Evolutionary conservation across 108 stramenopile species (phyloP).

Genomic region (Epithemia pelagica): DNA sequence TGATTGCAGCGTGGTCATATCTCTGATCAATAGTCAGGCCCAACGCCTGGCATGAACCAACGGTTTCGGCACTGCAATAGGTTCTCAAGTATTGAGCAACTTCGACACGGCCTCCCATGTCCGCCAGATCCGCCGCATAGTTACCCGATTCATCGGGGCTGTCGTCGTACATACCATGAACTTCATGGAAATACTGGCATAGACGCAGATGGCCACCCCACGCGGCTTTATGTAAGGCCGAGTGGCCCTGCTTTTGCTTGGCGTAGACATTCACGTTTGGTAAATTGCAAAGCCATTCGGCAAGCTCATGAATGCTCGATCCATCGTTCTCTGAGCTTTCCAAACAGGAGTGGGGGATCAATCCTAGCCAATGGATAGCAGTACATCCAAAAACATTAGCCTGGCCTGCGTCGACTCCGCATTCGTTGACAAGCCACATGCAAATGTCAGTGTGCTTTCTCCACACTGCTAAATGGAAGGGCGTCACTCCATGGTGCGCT

Average conservation of each 20-base stretch:
- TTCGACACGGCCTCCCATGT: conserved; percentile 57
- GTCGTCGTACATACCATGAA: conserved; percentile 60
- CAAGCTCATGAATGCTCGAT: conserved; percentile 27
- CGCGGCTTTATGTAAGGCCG: conserved; percentile 71
- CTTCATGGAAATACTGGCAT: conserved; percentile 46
- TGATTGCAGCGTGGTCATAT: conserved; percentile 13
- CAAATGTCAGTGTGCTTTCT: conserved; percentile 63
- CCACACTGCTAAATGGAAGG: conserved; percentile 82
- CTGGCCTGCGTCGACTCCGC: conserved; percentile 25
- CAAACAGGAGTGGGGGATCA: conserved; percentile 29
- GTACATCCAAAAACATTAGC: conserved; percentile 64
- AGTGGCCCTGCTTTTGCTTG: conserved; percentile 52
- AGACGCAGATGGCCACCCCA: conserved; percentile 76
- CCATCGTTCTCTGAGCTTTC: conserved; percentile 28
- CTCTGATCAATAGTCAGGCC: conserved; percentile 33
- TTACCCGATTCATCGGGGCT: conserved; percentile 66
- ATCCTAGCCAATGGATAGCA: conserved; percentile 73
- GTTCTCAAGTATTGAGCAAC: conserved; percentile 49
- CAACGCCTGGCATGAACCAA: conserved; percentile 41
- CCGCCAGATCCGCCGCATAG: conserved; percentile 73
- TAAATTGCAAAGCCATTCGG: conserved; percentile 30
- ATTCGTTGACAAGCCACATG: conserved; percentile 45
- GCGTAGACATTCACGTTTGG: conserved; percentile 29
- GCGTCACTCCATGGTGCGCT: conserved; percentile 64
- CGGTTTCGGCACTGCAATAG: conserved; percentile 46